Evolutionary conservation across 2,329 filamentous ascomycete species (phyloP), one percentile per base, ranked within the genome.

Genomic region (Fusarium temperatum): DNA sequence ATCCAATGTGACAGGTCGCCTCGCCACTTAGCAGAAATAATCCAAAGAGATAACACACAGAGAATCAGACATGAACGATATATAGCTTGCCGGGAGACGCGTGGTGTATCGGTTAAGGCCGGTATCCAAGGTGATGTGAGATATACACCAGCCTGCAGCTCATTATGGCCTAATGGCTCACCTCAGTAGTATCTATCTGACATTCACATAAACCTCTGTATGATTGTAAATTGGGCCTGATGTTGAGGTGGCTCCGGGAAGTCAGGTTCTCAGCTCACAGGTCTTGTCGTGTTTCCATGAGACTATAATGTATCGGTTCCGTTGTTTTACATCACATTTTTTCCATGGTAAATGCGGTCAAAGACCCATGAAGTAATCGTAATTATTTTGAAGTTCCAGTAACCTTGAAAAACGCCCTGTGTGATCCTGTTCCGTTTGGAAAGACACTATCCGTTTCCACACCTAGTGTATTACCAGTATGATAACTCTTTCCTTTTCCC

Each of bases 361-460:
- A 42, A 54, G 30, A 14, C 41, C 35, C 22, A 51, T 17, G 22
- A 58, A 54, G 48, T 70, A 44, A 51, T 63, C 30, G 32, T 73
- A 70, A 63, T 68, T 68, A 60, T 70, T 55, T 48, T 66, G 68
- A 24, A 66, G 73, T 70, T 66, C 55, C 58, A 66, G 55, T 70
- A 64, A 64, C 76, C 67, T 60, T 59, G 64, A 53, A 77, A n/a
- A 58, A 77, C 76, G 73, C 71, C 74, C 65, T 65, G 48, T 66
- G 69, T 68, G 74, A 78, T 63, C 73, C 69, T 60, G 54, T 72
- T 72, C 63, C 59, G 54, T 74, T 73, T 70, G 65, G 57, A 56
- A 53, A 45, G 76, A 77, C 74, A 62, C 73, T 53, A 65, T 75
- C 59, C 66, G 70, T 77, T 75, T 71, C 65, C 50, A 68, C 58